Percentiles rank a stretch among this genome's conserved stretches.
phyloP scores from a whole-genome alignment of 306 rosid genomes.

The Clitoria ternatea region DNA sequence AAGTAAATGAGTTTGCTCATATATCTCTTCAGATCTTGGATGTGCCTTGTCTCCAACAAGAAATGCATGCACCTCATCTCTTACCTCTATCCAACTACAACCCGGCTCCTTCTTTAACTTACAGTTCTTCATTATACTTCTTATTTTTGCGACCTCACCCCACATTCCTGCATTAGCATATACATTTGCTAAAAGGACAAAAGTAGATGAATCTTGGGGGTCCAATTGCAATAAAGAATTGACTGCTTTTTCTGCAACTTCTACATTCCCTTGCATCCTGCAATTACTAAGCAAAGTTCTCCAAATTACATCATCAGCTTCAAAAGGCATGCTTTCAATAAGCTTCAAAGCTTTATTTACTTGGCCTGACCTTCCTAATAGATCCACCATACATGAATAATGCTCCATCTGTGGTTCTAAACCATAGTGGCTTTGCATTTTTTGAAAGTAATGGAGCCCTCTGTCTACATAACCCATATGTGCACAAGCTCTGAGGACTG shows the following conservation, averaged over 20 bases:
- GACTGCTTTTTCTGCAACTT: slow-evolving; percentile 72
- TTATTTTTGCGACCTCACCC: slow-evolving; percentile 63
- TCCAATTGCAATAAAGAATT: slow-evolving; percentile 50
- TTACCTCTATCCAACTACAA: slow-evolving; percentile 94
- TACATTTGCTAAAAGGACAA: slow-evolving; percentile 60
- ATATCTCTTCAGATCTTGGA: slow-evolving; percentile 64
- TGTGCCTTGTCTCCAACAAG: slow-evolving; percentile 86
- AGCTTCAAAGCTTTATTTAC: slow-evolving; percentile 59
- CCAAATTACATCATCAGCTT: slow-evolving; percentile 81
- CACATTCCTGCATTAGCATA: slow-evolving; percentile 78
- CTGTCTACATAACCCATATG: slow-evolving; percentile 65
- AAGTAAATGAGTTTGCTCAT: slow-evolving; percentile 52
- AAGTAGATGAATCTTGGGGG: slow-evolving; percentile 78
- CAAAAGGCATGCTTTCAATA: slow-evolving; percentile 71
- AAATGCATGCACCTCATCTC: slow-evolving; percentile 70
- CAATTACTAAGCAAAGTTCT: slow-evolving; percentile 76
- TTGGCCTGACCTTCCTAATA: slow-evolving; percentile 76
- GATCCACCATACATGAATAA: slow-evolving; percentile 86
- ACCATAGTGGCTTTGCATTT: slow-evolving; percentile 57
- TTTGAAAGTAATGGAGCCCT: slow-evolving; percentile 50
- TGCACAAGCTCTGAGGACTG: slow-evolving; percentile 84
- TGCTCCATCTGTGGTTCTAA: slow-evolving; percentile 80
- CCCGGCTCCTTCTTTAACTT: slow-evolving; percentile 80
- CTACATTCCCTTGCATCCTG: slow-evolving; percentile 70
- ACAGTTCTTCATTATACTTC: slow-evolving; percentile 61